A percentile compares a stretch with the other conserved stretches of the same genome.
Conservation (phyloP, 2,329 filamentous ascomycete genomes). For the Stemphylium lycopersici region DNA sequence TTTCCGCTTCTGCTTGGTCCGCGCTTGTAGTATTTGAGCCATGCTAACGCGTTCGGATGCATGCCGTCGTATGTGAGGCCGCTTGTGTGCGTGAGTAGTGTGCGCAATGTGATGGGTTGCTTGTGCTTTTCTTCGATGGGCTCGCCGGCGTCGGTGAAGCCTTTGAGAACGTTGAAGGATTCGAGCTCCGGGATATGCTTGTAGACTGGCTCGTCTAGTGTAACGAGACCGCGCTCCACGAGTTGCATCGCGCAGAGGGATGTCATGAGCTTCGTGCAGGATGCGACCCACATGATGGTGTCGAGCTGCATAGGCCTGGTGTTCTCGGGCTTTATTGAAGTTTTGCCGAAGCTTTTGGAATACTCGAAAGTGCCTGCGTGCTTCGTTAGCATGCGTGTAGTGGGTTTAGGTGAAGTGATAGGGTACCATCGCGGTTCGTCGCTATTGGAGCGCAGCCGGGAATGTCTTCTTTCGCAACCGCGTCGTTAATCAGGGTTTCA, state of each 20-base stretch:
- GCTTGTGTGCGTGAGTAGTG: conserved; percentile 58
- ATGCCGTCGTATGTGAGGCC: conserved; percentile 55
- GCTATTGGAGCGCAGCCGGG: conserved; percentile 34
- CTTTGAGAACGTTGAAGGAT: conserved; percentile 30
- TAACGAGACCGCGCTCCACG: conserved; percentile 42
- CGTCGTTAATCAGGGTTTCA: conserved; percentile 31
- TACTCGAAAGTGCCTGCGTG: conserved; percentile 46
- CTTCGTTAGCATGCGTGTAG: background rate
- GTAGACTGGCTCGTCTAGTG: conserved; percentile 43
- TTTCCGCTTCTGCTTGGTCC: conserved; percentile 49
- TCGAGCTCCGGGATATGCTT: conserved; percentile 42
- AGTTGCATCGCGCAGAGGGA: conserved; percentile 42
- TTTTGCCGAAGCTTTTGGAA: conserved; percentile 43
- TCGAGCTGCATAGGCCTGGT: conserved; percentile 30
- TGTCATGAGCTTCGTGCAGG: conserved; percentile 50
- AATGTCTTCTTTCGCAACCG: conserved; percentile 28
- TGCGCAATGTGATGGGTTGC: conserved; percentile 38
- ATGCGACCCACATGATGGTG: conserved; percentile 48
- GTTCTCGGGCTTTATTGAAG: conserved; percentile 28
- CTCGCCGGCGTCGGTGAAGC: conserved; percentile 30
- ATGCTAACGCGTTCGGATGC: conserved; percentile 51
- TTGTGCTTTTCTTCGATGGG: conserved; percentile 33
- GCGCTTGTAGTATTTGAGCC: conserved; percentile 38
- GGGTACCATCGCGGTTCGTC: conserved; percentile 34
- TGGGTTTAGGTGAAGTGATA: background rate